These are phyloP conservation scores for Cadophora malorum DNA, from an alignment of 2,329 filamentous ascomycete species.

Conservation along the genomic window DNA sequence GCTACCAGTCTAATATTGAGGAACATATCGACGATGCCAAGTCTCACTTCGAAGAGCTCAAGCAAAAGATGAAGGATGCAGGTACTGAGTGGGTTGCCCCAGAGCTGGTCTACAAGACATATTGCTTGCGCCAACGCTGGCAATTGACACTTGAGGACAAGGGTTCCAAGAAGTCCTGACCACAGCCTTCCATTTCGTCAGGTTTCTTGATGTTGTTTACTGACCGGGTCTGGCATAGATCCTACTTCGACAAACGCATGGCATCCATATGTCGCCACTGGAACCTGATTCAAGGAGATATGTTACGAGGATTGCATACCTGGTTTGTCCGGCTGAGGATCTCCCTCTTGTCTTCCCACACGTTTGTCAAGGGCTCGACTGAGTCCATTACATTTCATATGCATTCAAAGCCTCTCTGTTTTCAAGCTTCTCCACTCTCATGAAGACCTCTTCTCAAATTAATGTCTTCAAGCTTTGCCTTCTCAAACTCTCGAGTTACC, in stretches of 20 bases:
- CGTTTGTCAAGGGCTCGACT: not conserved
- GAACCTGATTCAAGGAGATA: too few relatives aligned
- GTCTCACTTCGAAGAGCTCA: slow-evolving; percentile 1
- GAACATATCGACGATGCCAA: not conserved
- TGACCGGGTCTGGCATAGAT: slow-evolving; percentile 10
- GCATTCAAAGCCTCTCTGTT: not conserved
- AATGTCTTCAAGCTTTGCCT: not conserved
- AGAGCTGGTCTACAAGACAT: not conserved
- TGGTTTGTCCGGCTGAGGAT: slow-evolving; percentile 8
- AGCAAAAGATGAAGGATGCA: not conserved
- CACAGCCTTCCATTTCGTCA: not conserved
- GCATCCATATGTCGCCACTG: not conserved
- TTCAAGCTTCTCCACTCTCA: not conserved
- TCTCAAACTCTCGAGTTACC: not conserved
- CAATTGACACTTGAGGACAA: not conserved
- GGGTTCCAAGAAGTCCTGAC: not conserved
- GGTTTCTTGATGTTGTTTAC: slow-evolving; percentile 5
- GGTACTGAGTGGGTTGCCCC: slow-evolving; percentile 9
- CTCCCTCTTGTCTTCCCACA: not conserved
- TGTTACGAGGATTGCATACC: not conserved
- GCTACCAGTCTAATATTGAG: not conserved
- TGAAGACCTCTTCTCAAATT: slow-evolving; percentile 1
- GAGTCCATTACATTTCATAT: not conserved
- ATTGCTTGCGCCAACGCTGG: not conserved
- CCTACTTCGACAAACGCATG: not conserved